Evolutionary conservation across 2,329 filamentous ascomycete species (phyloP).

Genomic region (Epichloe coenophiala): DNA sequence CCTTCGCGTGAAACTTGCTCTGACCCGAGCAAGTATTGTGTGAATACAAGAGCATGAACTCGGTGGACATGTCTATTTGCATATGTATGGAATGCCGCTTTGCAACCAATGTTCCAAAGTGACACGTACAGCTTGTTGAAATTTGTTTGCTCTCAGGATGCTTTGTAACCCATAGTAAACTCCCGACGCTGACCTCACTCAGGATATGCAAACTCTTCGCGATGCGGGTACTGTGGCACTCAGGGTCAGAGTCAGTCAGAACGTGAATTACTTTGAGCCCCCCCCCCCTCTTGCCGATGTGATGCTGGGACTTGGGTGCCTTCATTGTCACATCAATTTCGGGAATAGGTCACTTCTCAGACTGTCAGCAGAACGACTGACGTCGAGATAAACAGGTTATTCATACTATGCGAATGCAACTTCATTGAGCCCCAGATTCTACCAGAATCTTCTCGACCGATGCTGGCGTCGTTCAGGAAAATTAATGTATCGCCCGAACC

Average conservation of each 20-base stretch:
- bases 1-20: background rate
- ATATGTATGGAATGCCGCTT: background rate
- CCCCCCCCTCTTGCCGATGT: background rate
- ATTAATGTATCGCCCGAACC: conserved; percentile 66
- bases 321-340: background rate
- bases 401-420: conserved; percentile 57
- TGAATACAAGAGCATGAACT: background rate
- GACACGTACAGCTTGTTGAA: background rate
- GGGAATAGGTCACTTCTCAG: background rate
- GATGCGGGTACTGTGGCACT: conserved; percentile 39
- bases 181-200: background rate
- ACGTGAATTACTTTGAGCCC: conserved; percentile 18
- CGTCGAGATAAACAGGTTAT: conserved; percentile 37
- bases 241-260: conserved; percentile 36
- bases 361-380: conserved; percentile 15
- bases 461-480: conserved; percentile 65
- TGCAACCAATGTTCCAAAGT: background rate
- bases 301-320: background rate
- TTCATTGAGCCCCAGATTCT: conserved; percentile 50
- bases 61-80: background rate
- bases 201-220: conserved; percentile 40
- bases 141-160: background rate
- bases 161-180: conserved; percentile 5
- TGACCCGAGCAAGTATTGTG: background rate
- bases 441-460: conserved; percentile 58